Evolutionary conservation across 2,329 filamentous ascomycete genomes (phyloP).

Genomic region (Keithomyces neogunnii): DNA sequence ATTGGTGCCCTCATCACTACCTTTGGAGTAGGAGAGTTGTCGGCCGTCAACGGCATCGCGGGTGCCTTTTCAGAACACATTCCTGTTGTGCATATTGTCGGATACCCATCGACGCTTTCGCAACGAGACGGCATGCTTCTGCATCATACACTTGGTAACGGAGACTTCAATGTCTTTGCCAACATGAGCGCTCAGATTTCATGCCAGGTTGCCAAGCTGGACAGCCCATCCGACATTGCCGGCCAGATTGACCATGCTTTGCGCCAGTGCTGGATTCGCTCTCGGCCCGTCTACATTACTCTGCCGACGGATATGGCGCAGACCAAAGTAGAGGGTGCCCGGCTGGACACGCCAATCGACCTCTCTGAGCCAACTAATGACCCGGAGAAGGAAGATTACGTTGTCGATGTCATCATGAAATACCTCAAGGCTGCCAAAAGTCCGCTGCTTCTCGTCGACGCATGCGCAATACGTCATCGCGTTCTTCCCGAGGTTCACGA

Average conservation of each 20-base stretch:
- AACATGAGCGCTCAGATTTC: constrained; percentile 70
- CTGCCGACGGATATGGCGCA: constrained; percentile 74
- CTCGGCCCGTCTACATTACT: constrained; percentile 75
- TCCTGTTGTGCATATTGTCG: constrained; percentile 62
- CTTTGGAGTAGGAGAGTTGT: constrained; percentile 68
- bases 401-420: constrained; percentile 70
- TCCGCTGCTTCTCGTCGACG: constrained; percentile 74
- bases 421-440: constrained; percentile 64
- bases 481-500: constrained; percentile 64
- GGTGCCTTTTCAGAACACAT: constrained; percentile 68
- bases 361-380: constrained; percentile 58
- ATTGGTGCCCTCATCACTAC: constrained; percentile 65
- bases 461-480: constrained; percentile 70
- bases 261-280: constrained; percentile 63
- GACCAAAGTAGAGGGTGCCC: constrained; percentile 65
- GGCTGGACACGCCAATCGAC: constrained; percentile 63
- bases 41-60: constrained; percentile 63
- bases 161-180: constrained; percentile 75
- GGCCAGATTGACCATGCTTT: constrained; percentile 71
- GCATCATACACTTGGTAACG: constrained; percentile 66
- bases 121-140: constrained; percentile 40
- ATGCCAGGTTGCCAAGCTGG: constrained; percentile 61
- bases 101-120: constrained; percentile 39
- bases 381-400: constrained; percentile 65
- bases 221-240: constrained; percentile 60